phyloP scores from a whole-genome alignment of 1,284 basidiomycete genomes.

The Boletus subluridellus region DNA sequence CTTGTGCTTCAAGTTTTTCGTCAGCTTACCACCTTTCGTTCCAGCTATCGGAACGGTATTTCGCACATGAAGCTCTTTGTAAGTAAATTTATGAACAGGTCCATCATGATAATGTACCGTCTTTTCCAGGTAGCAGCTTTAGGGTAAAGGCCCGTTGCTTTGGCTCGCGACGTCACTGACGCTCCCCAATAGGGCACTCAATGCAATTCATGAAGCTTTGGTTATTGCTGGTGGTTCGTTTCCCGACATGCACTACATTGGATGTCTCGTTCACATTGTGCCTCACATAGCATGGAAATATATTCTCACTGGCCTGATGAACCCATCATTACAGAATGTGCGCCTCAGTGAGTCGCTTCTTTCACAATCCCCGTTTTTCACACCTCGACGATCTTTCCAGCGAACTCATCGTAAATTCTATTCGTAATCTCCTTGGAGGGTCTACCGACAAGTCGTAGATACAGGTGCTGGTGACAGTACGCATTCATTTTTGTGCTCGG shows the following conservation, averaged over 20 bases:
- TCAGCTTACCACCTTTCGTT: neutral
- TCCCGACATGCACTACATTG: neutral
- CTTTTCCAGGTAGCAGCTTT: conserved; percentile 5
- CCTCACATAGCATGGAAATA: neutral
- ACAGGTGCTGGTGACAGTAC: neutral
- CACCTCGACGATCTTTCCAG: too few relatives aligned
- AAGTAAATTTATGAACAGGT: neutral
- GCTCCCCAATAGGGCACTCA: neutral
- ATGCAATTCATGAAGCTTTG: conserved; percentile 8
- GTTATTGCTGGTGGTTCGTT: conserved; percentile 7
- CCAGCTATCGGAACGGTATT: conserved; percentile 15
- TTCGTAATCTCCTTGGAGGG: too few relatives aligned
- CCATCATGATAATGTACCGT: neutral
- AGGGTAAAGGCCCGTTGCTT: neutral
- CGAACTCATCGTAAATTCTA: too few relatives aligned
- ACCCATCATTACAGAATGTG: neutral
- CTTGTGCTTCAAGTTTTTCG: too few relatives aligned
- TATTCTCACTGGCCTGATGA: neutral
- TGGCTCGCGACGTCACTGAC: neutral
- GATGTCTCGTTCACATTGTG: neutral
- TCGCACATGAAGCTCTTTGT: conserved; percentile 11
- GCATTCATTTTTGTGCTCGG: too few relatives aligned
- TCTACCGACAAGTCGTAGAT: too few relatives aligned
- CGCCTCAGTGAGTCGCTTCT: neutral
- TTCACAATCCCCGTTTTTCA: too few relatives aligned